phyloP scores from a whole-genome alignment of 179 eudicot genomes.

The Beta macrorhiza region DNA sequence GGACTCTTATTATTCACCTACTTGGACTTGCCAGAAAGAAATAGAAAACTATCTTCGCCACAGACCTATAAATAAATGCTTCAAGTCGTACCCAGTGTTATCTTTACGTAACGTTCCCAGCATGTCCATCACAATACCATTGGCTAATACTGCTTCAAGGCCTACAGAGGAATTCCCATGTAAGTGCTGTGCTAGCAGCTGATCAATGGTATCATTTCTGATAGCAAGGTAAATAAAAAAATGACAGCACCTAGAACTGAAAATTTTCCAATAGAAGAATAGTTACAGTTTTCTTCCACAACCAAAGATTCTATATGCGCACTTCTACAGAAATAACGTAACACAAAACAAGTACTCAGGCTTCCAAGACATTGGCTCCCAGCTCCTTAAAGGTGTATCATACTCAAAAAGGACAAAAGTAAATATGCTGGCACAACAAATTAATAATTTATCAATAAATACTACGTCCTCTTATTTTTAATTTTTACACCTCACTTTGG shows the following conservation, averaged over 20 bases:
- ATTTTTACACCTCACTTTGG: too few relatives aligned
- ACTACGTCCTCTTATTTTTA: too few relatives aligned
- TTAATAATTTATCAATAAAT: too few relatives aligned
- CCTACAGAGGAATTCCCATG: slow-evolving; percentile 50
- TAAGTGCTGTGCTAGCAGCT: slow-evolving; percentile 16
- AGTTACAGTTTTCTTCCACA: not conserved
- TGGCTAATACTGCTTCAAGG: slow-evolving; percentile 86
- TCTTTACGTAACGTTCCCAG: slow-evolving; percentile 96
- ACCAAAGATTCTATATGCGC: not conserved
- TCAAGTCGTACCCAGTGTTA: slow-evolving; percentile 98
- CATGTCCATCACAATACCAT: slow-evolving; percentile 94
- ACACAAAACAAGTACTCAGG: not conserved
- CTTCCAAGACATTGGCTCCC: not conserved
- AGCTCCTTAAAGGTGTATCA: not conserved
- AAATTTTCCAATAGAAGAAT: not conserved
- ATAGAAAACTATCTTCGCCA: slow-evolving; percentile 23
- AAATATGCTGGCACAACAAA: not conserved
- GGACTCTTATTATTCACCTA: not conserved
- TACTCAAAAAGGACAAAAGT: not conserved
- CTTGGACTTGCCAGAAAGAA: slow-evolving; percentile 10
- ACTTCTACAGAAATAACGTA: not conserved
- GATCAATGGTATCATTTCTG: slow-evolving; percentile 3
- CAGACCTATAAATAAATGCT: slow-evolving; percentile 97
- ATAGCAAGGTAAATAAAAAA: not conserved
- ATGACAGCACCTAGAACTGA: not conserved